phyloP scores from a whole-genome alignment of 2,329 filamentous ascomycete species.

The Fusarium anguioides region DNA sequence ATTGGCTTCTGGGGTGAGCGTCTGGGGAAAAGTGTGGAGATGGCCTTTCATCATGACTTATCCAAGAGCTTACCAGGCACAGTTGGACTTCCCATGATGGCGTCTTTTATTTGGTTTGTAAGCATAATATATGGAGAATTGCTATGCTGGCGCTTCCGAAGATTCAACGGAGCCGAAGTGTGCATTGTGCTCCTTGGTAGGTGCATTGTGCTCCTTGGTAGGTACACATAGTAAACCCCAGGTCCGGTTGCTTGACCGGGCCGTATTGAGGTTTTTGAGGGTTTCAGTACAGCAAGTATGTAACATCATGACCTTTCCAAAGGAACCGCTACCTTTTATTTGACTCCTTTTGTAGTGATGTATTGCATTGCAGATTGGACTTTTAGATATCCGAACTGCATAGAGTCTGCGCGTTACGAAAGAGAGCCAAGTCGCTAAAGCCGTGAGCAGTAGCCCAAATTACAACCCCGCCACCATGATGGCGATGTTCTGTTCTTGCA shows the following conservation, averaged over 20 bases:
- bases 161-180: conserved; percentile 16
- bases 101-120: background rate
- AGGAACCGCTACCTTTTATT: background rate
- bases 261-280: background rate
- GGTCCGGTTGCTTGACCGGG: conserved; percentile 22
- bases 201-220: conserved; percentile 4
- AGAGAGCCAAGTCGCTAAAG: too few relatives aligned
- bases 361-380: background rate
- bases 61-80: background rate
- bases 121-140: background rate
- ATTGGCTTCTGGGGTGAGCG: conserved; percentile 1
- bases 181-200: conserved; percentile 4
- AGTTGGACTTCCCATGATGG: background rate
- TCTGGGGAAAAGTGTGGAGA: conserved; percentile 33
- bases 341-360: background rate
- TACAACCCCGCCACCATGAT: conserved; percentile 26
- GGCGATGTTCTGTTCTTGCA: background rate
- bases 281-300: background rate
- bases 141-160: background rate
- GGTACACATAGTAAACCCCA: background rate
- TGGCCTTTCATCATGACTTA: conserved; percentile 15
- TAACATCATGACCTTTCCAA: background rate
- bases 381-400: background rate
- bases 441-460: too few relatives aligned
- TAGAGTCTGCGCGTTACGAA: too few relatives aligned